Percentiles rank a stretch among this genome's conserved stretches.
These are phyloP conservation scores for Cornus florida DNA, from an alignment of 148 eudicot genomes.

Conservation along the genomic window DNA sequence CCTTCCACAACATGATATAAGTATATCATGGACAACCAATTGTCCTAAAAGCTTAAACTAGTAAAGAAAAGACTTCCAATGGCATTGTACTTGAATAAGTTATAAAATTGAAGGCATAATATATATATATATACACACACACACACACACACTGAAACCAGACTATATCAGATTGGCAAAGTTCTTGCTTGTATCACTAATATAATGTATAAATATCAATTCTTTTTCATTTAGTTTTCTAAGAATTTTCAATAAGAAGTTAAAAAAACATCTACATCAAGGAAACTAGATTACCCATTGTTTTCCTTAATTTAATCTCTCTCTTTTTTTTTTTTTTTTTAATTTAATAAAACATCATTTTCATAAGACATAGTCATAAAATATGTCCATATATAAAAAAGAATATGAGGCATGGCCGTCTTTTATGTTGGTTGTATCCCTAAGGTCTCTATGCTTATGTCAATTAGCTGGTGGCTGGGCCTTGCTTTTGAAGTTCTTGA, in stretches of 20 bases:
- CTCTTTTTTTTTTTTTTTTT: no score
- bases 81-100: no score
- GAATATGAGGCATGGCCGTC: not conserved
- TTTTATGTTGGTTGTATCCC: not conserved
- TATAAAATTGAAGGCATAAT: no score
- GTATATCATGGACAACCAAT: no score
- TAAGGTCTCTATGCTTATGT: not conserved
- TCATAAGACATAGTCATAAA: not conserved
- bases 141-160: not conserved
- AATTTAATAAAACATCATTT: not conserved
- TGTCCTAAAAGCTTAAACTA: no score
- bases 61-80: no score
- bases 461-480: not conserved
- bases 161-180: not conserved
- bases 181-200: not conserved
- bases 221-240: not conserved
- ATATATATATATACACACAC: no score
- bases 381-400: not conserved
- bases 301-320: not conserved
- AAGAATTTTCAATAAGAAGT: not conserved
- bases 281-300: not conserved
- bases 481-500: not conserved
- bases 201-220: not conserved
- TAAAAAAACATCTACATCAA: not conserved
- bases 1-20: no score